Evolutionary conservation across 2,329 filamentous ascomycete species (phyloP).

Genomic region (Monosporascus sp.): DNA sequence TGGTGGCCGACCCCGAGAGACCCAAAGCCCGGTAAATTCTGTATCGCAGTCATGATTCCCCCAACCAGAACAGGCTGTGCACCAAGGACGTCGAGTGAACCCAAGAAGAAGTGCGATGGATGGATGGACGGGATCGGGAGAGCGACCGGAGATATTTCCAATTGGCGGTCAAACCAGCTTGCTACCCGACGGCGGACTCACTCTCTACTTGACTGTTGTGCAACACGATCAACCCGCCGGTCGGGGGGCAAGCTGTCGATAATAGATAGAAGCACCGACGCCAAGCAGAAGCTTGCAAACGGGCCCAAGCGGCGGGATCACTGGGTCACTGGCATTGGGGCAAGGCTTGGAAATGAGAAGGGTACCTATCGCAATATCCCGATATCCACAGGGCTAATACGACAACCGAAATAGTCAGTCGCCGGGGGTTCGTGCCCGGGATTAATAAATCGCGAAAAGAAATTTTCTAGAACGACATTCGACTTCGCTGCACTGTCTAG

Average conservation of each 20-base stretch:
- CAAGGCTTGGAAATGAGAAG: background rate
- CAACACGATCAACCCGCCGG: background rate
- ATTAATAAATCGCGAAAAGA: too few relatives aligned
- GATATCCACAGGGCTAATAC: too few relatives aligned
- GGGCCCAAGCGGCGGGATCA: constrained; percentile 14
- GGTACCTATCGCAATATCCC: background rate
- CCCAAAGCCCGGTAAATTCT: constrained; percentile 24
- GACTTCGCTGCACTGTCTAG: too few relatives aligned
- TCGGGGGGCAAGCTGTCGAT: background rate
- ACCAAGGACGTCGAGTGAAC: background rate
- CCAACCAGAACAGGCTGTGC: too few relatives aligned
- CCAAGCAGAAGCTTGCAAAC: constrained; percentile 7
- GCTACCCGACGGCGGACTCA: background rate
- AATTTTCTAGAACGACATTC: too few relatives aligned
- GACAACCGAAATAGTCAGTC: too few relatives aligned
- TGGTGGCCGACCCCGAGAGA: constrained; percentile 19
- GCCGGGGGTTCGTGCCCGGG: too few relatives aligned
- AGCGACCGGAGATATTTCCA: background rate
- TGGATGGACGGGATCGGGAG: background rate
- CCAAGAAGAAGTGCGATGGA: background rate
- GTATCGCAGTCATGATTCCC: constrained; percentile 31
- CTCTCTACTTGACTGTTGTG: background rate
- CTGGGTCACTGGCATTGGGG: constrained; percentile 15
- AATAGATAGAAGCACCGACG: background rate
- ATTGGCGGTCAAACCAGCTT: background rate